A percentile compares a stretch with the other conserved stretches of the same genome.
phyloP scores from a whole-genome alignment of 768 basidiomycete species.

The Lyophyllum decastes region DNA sequence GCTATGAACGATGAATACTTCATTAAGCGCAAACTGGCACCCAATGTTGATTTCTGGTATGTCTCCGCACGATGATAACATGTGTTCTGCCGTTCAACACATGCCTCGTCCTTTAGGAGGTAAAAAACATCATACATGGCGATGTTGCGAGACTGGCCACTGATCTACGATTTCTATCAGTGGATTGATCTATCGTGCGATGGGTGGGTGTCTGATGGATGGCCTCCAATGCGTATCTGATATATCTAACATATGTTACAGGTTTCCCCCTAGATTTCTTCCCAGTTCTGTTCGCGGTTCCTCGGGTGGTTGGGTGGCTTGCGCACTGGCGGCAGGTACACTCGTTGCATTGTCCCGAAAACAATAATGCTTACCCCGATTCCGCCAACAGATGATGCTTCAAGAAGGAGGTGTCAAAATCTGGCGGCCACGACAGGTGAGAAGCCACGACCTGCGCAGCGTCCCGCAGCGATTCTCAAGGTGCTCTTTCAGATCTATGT shows the following conservation, averaged over 20 bases:
- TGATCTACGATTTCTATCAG: conserved; percentile 34
- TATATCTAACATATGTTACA: conserved; percentile 26
- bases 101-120: conserved; percentile 48
- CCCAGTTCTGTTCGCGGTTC: conserved; percentile 91
- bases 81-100: conserved; percentile 12
- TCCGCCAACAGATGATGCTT: conserved; percentile 80
- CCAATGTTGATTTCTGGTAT: conserved; percentile 92
- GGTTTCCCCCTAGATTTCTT: conserved; percentile 95
- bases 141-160: background rate
- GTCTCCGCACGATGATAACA: conserved; percentile 22
- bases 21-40: conserved; percentile 74
- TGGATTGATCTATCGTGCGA: conserved; percentile 87
- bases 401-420: conserved; percentile 90
- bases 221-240: background rate
- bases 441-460: conserved; percentile 16
- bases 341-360: background rate
- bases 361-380: conserved; percentile 4
- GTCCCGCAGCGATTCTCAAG: too few relatives aligned
- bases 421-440: conserved; percentile 85
- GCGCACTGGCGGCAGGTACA: conserved; percentile 87
- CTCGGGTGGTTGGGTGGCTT: conserved; percentile 91
- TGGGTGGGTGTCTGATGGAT: conserved; percentile 53
- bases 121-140: conserved; percentile 28
- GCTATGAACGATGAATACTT: conserved; percentile 94
- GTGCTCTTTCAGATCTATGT: conserved; percentile 64